phyloP scores from a whole-genome alignment of 2,329 filamentous ascomycete species.

The Fusarium avenaceum region DNA sequence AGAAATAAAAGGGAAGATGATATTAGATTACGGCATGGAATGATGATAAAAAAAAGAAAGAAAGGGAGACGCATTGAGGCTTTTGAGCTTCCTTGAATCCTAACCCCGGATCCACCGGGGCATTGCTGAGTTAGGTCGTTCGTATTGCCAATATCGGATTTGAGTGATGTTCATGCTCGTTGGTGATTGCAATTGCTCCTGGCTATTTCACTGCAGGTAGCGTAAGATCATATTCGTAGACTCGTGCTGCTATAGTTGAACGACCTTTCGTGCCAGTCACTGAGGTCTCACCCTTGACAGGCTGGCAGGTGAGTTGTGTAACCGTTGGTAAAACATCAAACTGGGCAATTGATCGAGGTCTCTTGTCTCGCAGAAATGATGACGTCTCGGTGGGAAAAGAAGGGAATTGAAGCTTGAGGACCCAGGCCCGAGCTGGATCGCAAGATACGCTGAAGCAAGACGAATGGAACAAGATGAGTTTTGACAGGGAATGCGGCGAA shows the following conservation, averaged over 20 bases:
- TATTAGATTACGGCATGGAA: slow-evolving; percentile 20
- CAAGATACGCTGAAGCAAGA: slow-evolving; percentile 38
- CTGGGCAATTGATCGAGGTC: neutral
- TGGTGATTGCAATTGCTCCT: neutral
- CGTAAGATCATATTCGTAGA: neutral
- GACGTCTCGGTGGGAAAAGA: slow-evolving; percentile 29
- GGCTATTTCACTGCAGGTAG: neutral
- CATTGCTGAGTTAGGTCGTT: slow-evolving; percentile 12
- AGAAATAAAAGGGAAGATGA: slow-evolving; percentile 6
- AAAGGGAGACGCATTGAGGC: slow-evolving; percentile 22
- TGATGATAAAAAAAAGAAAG: slow-evolving; percentile 3
- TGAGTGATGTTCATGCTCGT: slow-evolving; percentile 16
- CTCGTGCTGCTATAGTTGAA: neutral
- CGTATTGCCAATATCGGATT: slow-evolving; percentile 19
- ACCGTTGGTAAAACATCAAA: slow-evolving; percentile 7
- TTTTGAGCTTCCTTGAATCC: slow-evolving; percentile 1
- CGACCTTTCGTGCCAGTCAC: neutral
- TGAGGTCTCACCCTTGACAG: neutral
- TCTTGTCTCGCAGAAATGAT: slow-evolving; percentile 28
- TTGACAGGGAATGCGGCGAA: slow-evolving; percentile 34
- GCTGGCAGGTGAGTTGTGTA: slow-evolving; percentile 10
- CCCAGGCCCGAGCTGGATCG: slow-evolving; percentile 20
- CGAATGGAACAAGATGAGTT: slow-evolving; percentile 42
- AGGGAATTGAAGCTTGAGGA: slow-evolving; percentile 24
- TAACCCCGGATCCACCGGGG: slow-evolving; percentile 24